A percentile compares a stretch with the other conserved stretches of the same genome.
phyloP scores from a whole-genome alignment of 352 stramenopile genomes.

The Thalassiosira hispida region DNA sequence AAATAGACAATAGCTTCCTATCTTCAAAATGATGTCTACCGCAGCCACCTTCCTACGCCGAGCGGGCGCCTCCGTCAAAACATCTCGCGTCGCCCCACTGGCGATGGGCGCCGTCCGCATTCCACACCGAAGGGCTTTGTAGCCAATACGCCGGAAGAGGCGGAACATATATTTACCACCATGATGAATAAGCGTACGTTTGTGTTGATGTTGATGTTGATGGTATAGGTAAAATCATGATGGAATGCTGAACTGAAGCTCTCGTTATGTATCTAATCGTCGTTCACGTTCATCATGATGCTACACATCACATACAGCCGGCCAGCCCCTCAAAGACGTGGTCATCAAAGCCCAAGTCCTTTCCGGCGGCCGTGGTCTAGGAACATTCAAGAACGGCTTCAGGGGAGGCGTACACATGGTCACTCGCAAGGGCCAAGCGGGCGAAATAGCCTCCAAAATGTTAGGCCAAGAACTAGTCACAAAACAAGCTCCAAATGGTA shows the following conservation, averaged over 20 bases:
- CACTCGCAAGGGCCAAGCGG: slow-evolving; percentile 68
- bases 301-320: no score
- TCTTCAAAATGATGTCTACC: slow-evolving; percentile 34
- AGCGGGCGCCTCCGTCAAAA: slow-evolving; percentile 12
- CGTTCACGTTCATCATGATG: no score
- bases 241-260: no score
- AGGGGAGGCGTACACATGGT: slow-evolving; percentile 97
- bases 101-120: slow-evolving; percentile 61
- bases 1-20: no score
- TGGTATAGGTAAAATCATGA: no score
- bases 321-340: slow-evolving; percentile 83
- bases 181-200: slow-evolving; percentile 66
- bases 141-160: slow-evolving; percentile 73
- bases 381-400: slow-evolving; percentile 97
- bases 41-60: slow-evolving; percentile 26
- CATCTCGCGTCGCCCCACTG: slow-evolving; percentile 33
- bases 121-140: slow-evolving; percentile 63
- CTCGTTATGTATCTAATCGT: no score
- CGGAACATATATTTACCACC: slow-evolving; percentile 67
- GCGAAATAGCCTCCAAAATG: slow-evolving; percentile 88
- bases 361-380: slow-evolving; percentile 93
- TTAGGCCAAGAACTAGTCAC: slow-evolving; percentile 95
- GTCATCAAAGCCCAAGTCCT: slow-evolving; percentile 97
- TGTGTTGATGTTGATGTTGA: not conserved
- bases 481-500: slow-evolving; percentile 90